Evolutionary conservation across 768 basidiomycete species (phyloP).

Genomic region (Panellus pusillus): DNA sequence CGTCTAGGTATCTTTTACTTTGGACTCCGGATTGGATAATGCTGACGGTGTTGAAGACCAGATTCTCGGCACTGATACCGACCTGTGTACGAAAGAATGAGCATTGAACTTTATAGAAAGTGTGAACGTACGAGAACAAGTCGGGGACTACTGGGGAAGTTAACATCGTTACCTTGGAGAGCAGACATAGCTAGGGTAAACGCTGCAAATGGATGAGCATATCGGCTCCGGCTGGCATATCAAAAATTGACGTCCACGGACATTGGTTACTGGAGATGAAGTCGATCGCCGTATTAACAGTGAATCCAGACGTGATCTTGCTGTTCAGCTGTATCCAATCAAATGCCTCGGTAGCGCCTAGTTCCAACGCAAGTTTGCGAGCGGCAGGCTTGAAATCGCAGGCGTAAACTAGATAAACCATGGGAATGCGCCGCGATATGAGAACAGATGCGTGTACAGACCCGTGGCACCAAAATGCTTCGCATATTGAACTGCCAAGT

Average conservation of each 20-base stretch:
- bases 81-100: conserved; percentile 1
- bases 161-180: conserved; percentile 7
- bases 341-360: conserved; percentile 25
- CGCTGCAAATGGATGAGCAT: background rate
- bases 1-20: conserved; percentile 1
- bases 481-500: conserved; percentile 23
- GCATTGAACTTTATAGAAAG: background rate
- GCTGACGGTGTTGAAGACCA: conserved; percentile 7
- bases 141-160: conserved; percentile 6
- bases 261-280: conserved; percentile 24
- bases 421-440: background rate
- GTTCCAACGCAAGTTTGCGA: conserved; percentile 21
- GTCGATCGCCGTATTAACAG: conserved; percentile 25
- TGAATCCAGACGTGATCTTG: conserved; percentile 11
- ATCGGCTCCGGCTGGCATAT: background rate
- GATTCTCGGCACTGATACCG: conserved; percentile 11
- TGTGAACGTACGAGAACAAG: conserved; percentile 6
- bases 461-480: conserved; percentile 25
- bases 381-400: conserved; percentile 23
- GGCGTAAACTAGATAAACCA: conserved; percentile 19
- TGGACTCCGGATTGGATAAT: conserved; percentile 2
- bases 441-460: background rate
- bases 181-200: conserved; percentile 13
- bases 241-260: background rate
- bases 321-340: conserved; percentile 18